phyloP scores from a whole-genome alignment of 805 yeast genomes.

The Kodamaea jinghongensis region DNA sequence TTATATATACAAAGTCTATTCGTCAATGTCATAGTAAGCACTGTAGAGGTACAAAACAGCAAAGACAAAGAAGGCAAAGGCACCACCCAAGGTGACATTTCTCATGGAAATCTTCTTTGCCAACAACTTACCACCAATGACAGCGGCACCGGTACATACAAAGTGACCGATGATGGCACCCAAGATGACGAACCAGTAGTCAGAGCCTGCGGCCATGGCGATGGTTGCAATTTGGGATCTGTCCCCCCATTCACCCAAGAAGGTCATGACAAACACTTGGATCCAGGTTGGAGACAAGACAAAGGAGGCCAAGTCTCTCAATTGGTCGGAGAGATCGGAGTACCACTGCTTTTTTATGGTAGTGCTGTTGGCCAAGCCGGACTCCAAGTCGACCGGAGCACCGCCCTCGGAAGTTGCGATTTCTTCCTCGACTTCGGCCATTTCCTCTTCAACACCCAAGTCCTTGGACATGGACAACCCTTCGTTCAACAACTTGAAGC shows the following conservation, averaged over 20 bases:
- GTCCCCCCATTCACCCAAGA: constrained; percentile 98
- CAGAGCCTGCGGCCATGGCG: constrained; percentile 97
- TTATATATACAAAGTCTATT: constrained; percentile 2
- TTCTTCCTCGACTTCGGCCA: constrained; percentile 96
- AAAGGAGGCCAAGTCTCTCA: constrained; percentile 56
- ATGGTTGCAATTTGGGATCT: constrained; percentile 97
- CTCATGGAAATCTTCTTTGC: constrained; percentile 90
- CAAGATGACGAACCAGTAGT: constrained; percentile 81
- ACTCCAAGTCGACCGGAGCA: constrained; percentile 63
- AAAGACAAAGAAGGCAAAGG: constrained; percentile 80
- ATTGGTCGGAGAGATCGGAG: constrained; percentile 31
- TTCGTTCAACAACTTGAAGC: constrained; percentile 70
- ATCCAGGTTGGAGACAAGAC: constrained; percentile 87
- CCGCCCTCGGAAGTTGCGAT: constrained; percentile 54
- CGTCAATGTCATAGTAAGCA: constrained; percentile 40
- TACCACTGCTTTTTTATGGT: constrained; percentile 22
- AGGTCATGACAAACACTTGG: constrained; percentile 93
- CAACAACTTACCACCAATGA: constrained; percentile 84
- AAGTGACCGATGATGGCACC: constrained; percentile 93
- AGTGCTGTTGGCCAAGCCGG: constrained; percentile 36
- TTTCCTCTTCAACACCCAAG: constrained; percentile 88
- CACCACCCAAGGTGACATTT: constrained; percentile 88
- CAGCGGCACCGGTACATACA: constrained; percentile 86
- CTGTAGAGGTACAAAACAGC: constrained; percentile 76
- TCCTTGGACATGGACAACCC: constrained; percentile 79